These are phyloP conservation scores for Xylariaceae sp. DNA, from an alignment of 2,329 filamentous ascomycete genomes.

Conservation along the genomic window DNA sequence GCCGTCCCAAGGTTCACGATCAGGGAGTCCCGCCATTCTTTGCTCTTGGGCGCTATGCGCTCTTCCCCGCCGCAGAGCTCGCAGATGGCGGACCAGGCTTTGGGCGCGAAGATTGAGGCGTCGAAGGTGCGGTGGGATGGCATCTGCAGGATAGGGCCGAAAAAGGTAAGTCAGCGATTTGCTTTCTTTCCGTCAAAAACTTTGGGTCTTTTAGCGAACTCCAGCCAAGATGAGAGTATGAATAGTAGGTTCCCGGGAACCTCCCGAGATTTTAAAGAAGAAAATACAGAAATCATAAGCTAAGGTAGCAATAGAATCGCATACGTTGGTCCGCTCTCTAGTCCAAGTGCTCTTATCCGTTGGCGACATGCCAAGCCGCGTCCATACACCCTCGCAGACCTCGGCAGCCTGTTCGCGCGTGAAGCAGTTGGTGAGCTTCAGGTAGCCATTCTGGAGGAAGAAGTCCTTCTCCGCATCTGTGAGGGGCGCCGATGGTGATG, in stretches of 20 bases:
- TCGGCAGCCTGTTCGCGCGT: conserved; percentile 41
- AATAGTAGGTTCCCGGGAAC: too few relatives aligned
- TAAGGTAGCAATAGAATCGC: neutral
- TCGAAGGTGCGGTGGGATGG: conserved; percentile 63
- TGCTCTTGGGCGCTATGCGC: conserved; percentile 54
- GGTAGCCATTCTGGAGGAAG: conserved; percentile 62
- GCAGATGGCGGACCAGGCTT: conserved; percentile 71
- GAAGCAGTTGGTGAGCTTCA: conserved; percentile 58
- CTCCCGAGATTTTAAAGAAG: too few relatives aligned
- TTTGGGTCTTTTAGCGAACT: too few relatives aligned
- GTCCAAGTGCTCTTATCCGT: conserved; percentile 71
- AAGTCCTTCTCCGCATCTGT: conserved; percentile 47
- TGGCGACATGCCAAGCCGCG: conserved; percentile 68
- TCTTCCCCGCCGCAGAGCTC: conserved; percentile 70
- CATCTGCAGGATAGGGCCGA: conserved; percentile 47
- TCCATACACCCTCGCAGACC: conserved; percentile 62
- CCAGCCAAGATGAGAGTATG: too few relatives aligned
- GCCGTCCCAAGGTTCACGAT: conserved; percentile 73
- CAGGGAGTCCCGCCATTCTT: conserved; percentile 70
- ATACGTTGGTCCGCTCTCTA: conserved; percentile 63
- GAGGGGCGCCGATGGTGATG: conserved; percentile 37
- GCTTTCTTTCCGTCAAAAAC: neutral
- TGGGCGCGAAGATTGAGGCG: conserved; percentile 64
- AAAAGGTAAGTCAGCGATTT: too few relatives aligned
- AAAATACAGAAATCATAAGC: neutral